Evolutionary conservation across 352 stramenopile genomes (phyloP).

Genomic region (Pythium coloratum): DNA sequence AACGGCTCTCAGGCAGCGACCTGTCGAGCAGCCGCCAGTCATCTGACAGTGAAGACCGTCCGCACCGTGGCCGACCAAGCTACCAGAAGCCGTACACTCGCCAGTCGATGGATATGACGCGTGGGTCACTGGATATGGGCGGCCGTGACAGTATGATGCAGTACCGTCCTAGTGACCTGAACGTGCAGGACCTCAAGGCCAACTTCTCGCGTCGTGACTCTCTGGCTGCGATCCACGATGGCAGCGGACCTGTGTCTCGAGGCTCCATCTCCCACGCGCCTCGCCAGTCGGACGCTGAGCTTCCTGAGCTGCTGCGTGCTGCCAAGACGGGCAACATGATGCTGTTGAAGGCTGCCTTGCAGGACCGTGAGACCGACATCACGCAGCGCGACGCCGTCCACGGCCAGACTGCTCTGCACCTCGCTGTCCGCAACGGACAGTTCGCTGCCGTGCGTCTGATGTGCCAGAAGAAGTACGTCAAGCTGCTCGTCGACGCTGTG

Average conservation of each 20-base stretch:
- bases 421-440: constrained; percentile 78
- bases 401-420: constrained; percentile 75
- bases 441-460: constrained; percentile 72
- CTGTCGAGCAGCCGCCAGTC: constrained; percentile 7
- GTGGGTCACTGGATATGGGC: constrained; percentile 20
- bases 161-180: constrained; percentile 69
- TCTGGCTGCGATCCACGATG: constrained; percentile 32
- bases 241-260: constrained; percentile 2
- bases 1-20: constrained; percentile 25
- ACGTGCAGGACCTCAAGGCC: constrained; percentile 42
- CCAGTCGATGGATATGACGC: constrained; percentile 18
- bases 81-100: constrained; percentile 33
- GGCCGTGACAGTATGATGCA: constrained; percentile 70
- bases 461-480: constrained; percentile 56
- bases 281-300: constrained; percentile 52
- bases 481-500: constrained; percentile 63
- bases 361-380: constrained; percentile 55
- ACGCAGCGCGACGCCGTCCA: constrained; percentile 28
- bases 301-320: constrained; percentile 61
- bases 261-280: constrained; percentile 32
- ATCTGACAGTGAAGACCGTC: constrained; percentile 13
- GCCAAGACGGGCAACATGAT: constrained; percentile 68
- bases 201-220: constrained; percentile 56
- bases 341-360: constrained; percentile 49
- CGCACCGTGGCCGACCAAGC: constrained; percentile 23